Base-by-base conservation (phyloP, 495 filamentous ascomycete species). In the Hypomontagnella submonticulosa region DNA sequence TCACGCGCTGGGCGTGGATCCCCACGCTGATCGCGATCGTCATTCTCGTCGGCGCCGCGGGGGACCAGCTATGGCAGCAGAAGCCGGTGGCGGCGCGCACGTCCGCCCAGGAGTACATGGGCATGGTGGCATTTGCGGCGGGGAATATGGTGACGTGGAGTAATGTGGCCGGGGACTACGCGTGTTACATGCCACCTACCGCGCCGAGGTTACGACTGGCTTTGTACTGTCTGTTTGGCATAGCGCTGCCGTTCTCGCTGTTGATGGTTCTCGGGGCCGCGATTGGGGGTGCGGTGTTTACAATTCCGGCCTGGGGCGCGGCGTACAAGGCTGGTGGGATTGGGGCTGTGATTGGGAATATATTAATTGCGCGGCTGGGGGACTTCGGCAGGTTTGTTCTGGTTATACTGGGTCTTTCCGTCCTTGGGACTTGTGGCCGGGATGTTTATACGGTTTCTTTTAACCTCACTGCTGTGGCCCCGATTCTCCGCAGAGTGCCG, bases 1-100 rank as follows among this genome's bases (percentile, higher is more conserved):
- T 80, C 67, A 79, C 84, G 68, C 80, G 84, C 10, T 86, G 80
- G 78, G 79, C 79, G 12, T 85, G 84, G 84, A 81, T 85, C 27
- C 82, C 84, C 12, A 81, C 79, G 16, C 73, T 85, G 1, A 70
- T 85, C 13, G 75, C 81, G 8, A 74, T 85, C 9, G 69, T 79
- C 43, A 78, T 86, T 20, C 72, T 81, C 11, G 79, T 81, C 15
- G 83, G 81, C 32, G 79, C 77, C 32, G 81, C 83, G 0, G 83
- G 79, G 38, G 73, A 79, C 53, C 61, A 80, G 53, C 68, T 84
- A 37, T 57, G 72, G 48, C 65, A 75, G 20, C 78, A 80, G 57
- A 42, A 46, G 4, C 49, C 69, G 1, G 16, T 50, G 11, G 50
- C 48, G 2, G 34, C 47, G 18, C 46, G 19, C 15, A 40, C 67